Evolutionary conservation across 2,329 filamentous ascomycete species (phyloP), one percentile per base, ranked within the genome.

Genomic region (Hymenoscyphus fraxineus): DNA sequence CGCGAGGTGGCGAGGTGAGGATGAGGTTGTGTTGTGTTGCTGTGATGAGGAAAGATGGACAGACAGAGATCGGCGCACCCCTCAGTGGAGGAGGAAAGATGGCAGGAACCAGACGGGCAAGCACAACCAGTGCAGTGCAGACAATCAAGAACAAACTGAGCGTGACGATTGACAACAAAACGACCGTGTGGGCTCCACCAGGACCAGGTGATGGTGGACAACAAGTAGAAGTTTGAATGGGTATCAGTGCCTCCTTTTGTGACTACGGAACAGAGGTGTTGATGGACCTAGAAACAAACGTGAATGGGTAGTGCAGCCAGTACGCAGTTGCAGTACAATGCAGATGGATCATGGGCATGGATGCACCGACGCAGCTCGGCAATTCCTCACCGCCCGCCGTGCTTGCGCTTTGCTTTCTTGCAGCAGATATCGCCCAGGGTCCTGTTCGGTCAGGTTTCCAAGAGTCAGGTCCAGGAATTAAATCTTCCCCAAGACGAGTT

Each of bases 371-470:
- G 9, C 41, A 44, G 47, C 47, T 54, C 47, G 47, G 47, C 47
- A 54, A 54, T 54, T 54, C 35, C 47, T 54, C 47, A 54, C 47
- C 47, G 47, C 47, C 47, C 47, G 47, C 47, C 47, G 47, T 54
- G 41, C 41, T n/a, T 44, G 15, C 9, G 35, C 35, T 35, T 35
- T 16, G 41, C 15, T 44, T 19, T 22, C 22, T 54, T 54, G 47
- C 47, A 51, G 44, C 19, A 27, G 13, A 22, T 54, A 54, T 54
- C 19, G 19, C 9, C 47, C 12, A 54, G 47, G 47, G 47, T 54
- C 22, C 27, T 54, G 47, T 27, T 54, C 47, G 47, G 47, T 54
- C 47, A 27, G 35, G 47, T 54, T 54, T 54, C 47, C 47, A 54
- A 54, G 47, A 54, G 47, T 54, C 47, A 54, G 47, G 47, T 54